A percentile compares a stretch with the other conserved stretches of the same genome.
Evolutionary conservation across 192 early-diverging fungal species (phyloP).

Genomic region (Backusella mclennaniae): DNA sequence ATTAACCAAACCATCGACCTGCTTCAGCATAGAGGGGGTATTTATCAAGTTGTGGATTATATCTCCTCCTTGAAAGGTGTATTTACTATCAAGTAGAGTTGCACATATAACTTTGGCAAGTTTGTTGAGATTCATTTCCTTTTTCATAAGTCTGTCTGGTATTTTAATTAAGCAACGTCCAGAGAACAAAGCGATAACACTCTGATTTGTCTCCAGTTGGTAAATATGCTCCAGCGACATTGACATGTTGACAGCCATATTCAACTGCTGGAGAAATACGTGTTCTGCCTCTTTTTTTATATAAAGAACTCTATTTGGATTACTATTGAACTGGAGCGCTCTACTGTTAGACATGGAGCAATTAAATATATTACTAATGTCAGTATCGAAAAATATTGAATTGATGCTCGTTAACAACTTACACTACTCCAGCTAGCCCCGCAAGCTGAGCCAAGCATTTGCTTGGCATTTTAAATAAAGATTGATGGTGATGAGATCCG

Average conservation of each 20-base stretch:
- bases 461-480: neutral
- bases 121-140: neutral
- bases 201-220: constrained; percentile 3
- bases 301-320: neutral
- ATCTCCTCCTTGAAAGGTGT: constrained; percentile 18
- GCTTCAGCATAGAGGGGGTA: neutral
- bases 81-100: constrained; percentile 14
- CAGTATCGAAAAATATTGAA: neutral
- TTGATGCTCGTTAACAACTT: neutral
- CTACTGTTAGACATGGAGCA: constrained; percentile 11
- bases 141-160: neutral
- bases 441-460: neutral
- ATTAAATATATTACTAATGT: neutral
- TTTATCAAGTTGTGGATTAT: constrained; percentile 1
- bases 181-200: neutral
- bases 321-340: constrained; percentile 24
- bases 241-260: neutral
- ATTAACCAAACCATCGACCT: neutral
- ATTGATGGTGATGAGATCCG: neutral
- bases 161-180: constrained; percentile 23
- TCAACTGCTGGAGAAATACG: constrained; percentile 3
- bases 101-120: neutral
- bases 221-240: neutral
- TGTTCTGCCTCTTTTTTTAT: neutral
- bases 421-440: constrained; percentile 24